These are phyloP conservation scores for Pholiota microspora DNA, from an alignment of 768 basidiomycete genomes.

Conservation along the genomic window DNA sequence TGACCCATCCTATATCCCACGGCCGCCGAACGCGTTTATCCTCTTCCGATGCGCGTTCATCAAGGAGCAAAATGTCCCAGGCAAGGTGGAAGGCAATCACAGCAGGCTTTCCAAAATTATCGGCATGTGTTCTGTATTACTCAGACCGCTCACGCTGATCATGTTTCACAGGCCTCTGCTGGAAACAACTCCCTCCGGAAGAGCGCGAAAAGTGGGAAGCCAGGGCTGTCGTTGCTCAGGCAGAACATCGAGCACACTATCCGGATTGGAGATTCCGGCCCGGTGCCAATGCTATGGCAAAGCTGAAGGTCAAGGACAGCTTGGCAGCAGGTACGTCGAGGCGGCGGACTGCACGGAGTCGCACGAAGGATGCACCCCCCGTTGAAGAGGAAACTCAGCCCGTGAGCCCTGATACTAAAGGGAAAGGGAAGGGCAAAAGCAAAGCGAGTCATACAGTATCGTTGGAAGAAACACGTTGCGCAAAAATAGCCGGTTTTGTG, in stretches of 20 bases:
- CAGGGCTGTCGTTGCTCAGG: slow-evolving; percentile 67
- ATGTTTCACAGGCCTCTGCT: slow-evolving; percentile 57
- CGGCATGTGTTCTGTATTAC: slow-evolving; percentile 40
- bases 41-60: slow-evolving; percentile 82
- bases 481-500: slow-evolving; percentile 66
- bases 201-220: slow-evolving; percentile 78
- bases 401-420: slow-evolving; percentile 14
- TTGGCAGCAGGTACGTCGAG: slow-evolving; percentile 19
- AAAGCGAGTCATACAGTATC: slow-evolving; percentile 19
- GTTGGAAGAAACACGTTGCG: slow-evolving; percentile 53
- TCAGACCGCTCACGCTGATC: slow-evolving; percentile 7
- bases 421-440: slow-evolving; percentile 20
- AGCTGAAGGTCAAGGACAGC: slow-evolving; percentile 37
- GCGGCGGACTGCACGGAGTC: slow-evolving; percentile 22
- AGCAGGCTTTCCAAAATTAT: slow-evolving; percentile 81
- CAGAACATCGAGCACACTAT: slow-evolving; percentile 70
- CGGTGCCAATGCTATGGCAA: slow-evolving; percentile 43
- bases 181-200: slow-evolving; percentile 66
- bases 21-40: slow-evolving; percentile 84
- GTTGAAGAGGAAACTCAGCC: slow-evolving; percentile 6
- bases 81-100: slow-evolving; percentile 77
- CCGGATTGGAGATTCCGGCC: slow-evolving; percentile 85
- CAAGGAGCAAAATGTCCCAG: slow-evolving; percentile 68
- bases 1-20: slow-evolving; percentile 74
- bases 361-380: slow-evolving; percentile 27